Evolutionary conservation across 169 alveolate species (phyloP), one percentile per base, ranked within the genome.

Genomic region (Eimeria zaria): DNA sequence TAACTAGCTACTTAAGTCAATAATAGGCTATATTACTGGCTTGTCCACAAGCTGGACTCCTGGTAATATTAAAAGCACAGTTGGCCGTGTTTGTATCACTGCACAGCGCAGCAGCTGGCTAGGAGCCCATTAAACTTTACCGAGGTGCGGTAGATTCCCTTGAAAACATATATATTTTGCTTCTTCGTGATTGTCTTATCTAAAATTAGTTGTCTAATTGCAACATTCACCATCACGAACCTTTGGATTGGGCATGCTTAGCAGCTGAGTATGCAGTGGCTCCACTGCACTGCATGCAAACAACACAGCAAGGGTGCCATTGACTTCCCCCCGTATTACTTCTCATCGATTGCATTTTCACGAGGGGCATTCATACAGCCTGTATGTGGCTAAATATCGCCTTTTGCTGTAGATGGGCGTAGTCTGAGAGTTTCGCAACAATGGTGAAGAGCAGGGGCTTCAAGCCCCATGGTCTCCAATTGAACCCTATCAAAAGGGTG

Each of bases 371-470:
- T 3, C 39, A 41, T 60, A 16, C 58, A 85, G 41, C 33, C 44
- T 85, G 27, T 58, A 4, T 83, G 58, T 39, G 92, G 39, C 62
- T 85, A 20, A 41, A 16, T 36, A 24, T 53, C 62, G 58, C 46
- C 48, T 60, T 85, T 85, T 58, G 60, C 14, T 33, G 60, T 85
- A 60, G 80, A 85, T 58, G 69, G 46, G 48, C 55, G 39, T 46
- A n/a, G 30, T 22, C 30, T 36, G 62, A 22, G 55, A 27, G 74
- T 85, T 67, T 48, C 78, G 74, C 76, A 44, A 76, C 46, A 67
- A 94, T 94, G 96, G 96, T 69, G 44, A 94, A 94, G 76, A 51
- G 67, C 87, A 33, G 96, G 96, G 96, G 96, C 88, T 94, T 94
- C 95, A 94, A 94, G 95, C 96, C 96, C 95, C 96, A 94, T 51